Evolutionary conservation across 1,139 yeast genomes (phyloP).

Genomic region (Yamadazyma dushanensis): DNA sequence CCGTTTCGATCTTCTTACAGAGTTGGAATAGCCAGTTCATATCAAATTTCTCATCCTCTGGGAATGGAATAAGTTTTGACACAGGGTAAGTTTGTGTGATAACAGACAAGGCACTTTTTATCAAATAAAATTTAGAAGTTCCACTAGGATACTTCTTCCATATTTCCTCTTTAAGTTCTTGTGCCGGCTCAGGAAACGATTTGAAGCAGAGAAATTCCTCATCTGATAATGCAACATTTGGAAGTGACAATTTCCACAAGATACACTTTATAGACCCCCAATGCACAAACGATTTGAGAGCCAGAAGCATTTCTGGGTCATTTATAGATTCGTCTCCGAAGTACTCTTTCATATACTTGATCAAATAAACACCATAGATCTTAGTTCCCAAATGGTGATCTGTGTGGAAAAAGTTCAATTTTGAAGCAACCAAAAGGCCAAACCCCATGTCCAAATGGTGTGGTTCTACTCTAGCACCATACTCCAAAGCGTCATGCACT

Average conservation of each 20-base stretch:
- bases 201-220: slow-evolving; percentile 32
- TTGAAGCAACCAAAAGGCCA: slow-evolving; percentile 45
- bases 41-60: slow-evolving; percentile 23
- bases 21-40: slow-evolving; percentile 38
- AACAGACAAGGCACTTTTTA: slow-evolving; percentile 35
- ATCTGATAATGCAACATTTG: slow-evolving; percentile 35
- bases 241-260: slow-evolving; percentile 43
- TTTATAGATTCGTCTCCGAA: slow-evolving; percentile 44
- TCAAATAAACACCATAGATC: slow-evolving; percentile 48
- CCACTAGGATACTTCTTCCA: slow-evolving; percentile 56
- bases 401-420: slow-evolving; percentile 55
- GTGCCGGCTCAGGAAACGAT: slow-evolving; percentile 43
- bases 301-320: slow-evolving; percentile 46
- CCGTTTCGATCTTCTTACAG: slow-evolving; percentile 46
- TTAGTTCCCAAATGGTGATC: slow-evolving; percentile 56
- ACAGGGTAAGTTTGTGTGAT: slow-evolving; percentile 22
- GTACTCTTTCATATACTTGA: slow-evolving; percentile 36
- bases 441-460: slow-evolving; percentile 45
- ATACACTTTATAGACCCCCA: slow-evolving; percentile 58
- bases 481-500: slow-evolving; percentile 13
- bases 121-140: slow-evolving; percentile 48
- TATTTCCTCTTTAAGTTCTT: slow-evolving; percentile 41
- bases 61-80: slow-evolving; percentile 26
- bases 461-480: slow-evolving; percentile 20
- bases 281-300: slow-evolving; percentile 54